Conservation (phyloP, 1,139 yeast species). For the Ashbya aceris region DNA sequence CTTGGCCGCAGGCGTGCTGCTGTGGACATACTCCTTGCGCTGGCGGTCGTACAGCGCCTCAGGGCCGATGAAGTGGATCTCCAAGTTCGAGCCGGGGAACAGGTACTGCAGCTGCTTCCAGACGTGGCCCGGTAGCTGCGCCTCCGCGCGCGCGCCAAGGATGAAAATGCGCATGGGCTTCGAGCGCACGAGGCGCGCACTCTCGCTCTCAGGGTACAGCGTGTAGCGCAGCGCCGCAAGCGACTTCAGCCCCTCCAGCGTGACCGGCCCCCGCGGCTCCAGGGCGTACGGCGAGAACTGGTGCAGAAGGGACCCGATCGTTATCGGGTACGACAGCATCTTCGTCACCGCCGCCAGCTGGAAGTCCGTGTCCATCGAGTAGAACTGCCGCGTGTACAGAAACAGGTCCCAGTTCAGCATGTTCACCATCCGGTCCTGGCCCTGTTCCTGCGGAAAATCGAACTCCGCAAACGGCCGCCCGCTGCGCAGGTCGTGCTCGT, state of each 20-base stretch:
- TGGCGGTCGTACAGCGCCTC: conserved; percentile 71
- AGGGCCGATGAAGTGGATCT: conserved; percentile 89
- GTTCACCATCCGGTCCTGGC: conserved; percentile 67
- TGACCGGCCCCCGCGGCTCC: conserved; percentile 78
- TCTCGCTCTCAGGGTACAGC: conserved; percentile 55
- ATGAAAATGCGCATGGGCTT: conserved; percentile 85
- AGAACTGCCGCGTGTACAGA: conserved; percentile 85
- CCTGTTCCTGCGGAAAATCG: conserved; percentile 79
- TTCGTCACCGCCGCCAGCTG: conserved; percentile 93
- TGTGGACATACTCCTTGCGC: conserved; percentile 42
- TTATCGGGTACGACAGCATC: conserved; percentile 84
- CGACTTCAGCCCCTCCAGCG: conserved; percentile 87
- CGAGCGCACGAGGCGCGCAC: conserved; percentile 53
- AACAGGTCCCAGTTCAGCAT: conserved; percentile 86
- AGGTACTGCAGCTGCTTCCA: conserved; percentile 90
- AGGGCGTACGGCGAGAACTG: conserved; percentile 76
- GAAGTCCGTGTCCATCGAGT: conserved; percentile 94
- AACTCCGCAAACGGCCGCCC: conserved; percentile 94
- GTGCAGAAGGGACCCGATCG: conserved; percentile 77
- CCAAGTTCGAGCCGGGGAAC: conserved; percentile 75
- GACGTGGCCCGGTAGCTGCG: conserved; percentile 87
- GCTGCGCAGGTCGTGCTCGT: conserved; percentile 88
- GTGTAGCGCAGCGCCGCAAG: conserved; percentile 87
- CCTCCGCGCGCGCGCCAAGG: conserved; percentile 87
- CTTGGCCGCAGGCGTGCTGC: conserved; percentile 56